A percentile compares a stretch with the other conserved stretches of the same genome.
Conservation (phyloP, 225 moss, liverwort and hornwort species). For the Polytrichum commune region DNA sequence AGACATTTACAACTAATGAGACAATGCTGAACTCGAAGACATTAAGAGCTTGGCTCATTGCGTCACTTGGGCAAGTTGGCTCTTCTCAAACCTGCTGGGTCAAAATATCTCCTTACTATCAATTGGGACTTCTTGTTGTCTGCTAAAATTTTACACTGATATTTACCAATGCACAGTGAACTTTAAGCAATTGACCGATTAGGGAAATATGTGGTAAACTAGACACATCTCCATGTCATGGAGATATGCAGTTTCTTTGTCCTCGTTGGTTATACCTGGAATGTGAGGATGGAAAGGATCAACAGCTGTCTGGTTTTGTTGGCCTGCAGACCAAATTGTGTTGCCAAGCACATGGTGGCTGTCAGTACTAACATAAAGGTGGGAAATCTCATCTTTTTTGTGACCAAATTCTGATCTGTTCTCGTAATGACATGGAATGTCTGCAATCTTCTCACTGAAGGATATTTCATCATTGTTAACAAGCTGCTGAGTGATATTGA, state of each 20-base stretch:
- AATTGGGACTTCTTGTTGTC: background rate
- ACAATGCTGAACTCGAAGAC: conserved; percentile 98
- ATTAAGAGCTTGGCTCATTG: conserved; percentile 82
- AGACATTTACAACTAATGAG: conserved; percentile 95
- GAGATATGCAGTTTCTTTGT: background rate
- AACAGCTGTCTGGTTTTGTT: conserved; percentile 10
- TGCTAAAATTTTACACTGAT: background rate
- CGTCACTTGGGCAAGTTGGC: conserved; percentile 78
- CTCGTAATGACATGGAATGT: too few species aligned
- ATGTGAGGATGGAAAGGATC: background rate
- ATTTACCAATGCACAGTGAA: too few species aligned
- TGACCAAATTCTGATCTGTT: too few species aligned
- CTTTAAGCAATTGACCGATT: too few species aligned
- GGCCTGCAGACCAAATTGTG: conserved; percentile 62
- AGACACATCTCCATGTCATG: background rate
- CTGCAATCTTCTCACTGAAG: too few species aligned
- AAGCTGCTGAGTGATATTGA: too few species aligned
- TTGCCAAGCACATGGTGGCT: conserved; percentile 97
- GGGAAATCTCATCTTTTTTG: background rate
- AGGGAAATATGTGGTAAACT: too few species aligned
- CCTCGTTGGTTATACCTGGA: conserved; percentile 6
- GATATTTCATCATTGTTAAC: too few species aligned
- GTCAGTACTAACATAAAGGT: conserved; percentile 99
- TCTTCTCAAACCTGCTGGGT: conserved; percentile 9
- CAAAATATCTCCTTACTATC: background rate